A percentile compares a stretch with the other conserved stretches of the same genome.
phyloP scores from a whole-genome alignment of 192 early-diverging fungal species.

The Umbelopsis ramanniana region DNA sequence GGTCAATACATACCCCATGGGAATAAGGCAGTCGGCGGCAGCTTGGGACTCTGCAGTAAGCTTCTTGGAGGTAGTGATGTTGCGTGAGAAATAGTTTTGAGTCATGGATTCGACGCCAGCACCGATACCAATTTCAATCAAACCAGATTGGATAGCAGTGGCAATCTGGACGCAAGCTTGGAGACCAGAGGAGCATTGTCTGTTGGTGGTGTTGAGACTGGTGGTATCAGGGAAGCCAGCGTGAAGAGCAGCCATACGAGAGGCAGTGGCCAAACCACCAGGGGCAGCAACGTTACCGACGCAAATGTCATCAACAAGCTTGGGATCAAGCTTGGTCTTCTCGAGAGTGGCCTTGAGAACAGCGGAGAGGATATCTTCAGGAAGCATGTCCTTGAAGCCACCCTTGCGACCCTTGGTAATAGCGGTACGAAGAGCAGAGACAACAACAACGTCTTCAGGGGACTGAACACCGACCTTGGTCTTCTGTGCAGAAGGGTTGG shows the following conservation, averaged over 20 bases:
- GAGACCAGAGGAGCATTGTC: conserved; percentile 93
- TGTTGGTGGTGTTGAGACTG: conserved; percentile 85
- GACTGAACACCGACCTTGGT: conserved; percentile 72
- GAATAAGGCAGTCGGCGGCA: conserved; percentile 84
- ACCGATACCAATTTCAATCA: conserved; percentile 92
- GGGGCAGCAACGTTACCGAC: conserved; percentile 93
- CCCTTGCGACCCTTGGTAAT: conserved; percentile 92
- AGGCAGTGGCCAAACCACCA: conserved; percentile 86
- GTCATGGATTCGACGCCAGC: conserved; percentile 96
- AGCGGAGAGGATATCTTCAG: conserved; percentile 70
- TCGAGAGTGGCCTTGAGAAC: conserved; percentile 78
- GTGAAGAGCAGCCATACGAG: conserved; percentile 89
- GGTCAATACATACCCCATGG: conserved; percentile 64
- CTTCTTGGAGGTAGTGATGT: conserved; percentile 79
- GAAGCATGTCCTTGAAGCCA: conserved; percentile 88
- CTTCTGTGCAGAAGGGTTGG: conserved; percentile 40
- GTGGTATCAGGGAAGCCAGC: conserved; percentile 89
- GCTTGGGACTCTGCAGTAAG: conserved; percentile 68
- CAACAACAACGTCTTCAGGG: conserved; percentile 93
- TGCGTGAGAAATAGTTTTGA: conserved; percentile 78
- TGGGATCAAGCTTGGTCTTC: conserved; percentile 82
- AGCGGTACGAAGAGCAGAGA: conserved; percentile 86
- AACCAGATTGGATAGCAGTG: conserved; percentile 84
- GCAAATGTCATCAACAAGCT: conserved; percentile 89
- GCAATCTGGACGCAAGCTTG: conserved; percentile 89